Percentiles rank a stretch among this genome's conserved stretches.
phyloP scores from a whole-genome alignment of 306 rosid genomes.

The Sesbania bispinosa region DNA sequence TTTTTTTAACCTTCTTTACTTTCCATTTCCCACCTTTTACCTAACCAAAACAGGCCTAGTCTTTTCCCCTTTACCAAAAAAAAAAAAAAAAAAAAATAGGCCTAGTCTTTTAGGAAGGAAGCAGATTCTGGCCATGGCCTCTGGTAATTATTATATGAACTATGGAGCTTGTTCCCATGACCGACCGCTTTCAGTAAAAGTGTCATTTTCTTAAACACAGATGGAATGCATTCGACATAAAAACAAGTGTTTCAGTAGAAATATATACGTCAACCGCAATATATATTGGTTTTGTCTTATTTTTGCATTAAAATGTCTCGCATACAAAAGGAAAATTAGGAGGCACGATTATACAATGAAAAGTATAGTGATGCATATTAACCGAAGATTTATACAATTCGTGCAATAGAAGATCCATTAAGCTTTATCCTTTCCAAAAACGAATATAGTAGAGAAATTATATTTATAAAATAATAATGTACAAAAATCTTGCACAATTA shows the following conservation, averaged over 20 bases:
- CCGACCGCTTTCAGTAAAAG: background rate
- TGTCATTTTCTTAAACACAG: background rate
- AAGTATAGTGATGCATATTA: no score
- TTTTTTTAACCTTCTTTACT: background rate
- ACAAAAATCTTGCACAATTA: no score
- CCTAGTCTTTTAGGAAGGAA: conserved; percentile 9
- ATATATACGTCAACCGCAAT: background rate
- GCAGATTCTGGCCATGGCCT: background rate
- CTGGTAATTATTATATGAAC: background rate
- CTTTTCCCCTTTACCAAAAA: no score
- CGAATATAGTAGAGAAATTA: no score
- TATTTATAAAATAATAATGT: no score
- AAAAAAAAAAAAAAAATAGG: no score
- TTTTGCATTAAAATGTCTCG: background rate
- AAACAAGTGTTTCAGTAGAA: background rate
- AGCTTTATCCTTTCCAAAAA: no score
- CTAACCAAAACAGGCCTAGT: background rate
- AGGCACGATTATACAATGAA: no score
- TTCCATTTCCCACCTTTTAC: background rate
- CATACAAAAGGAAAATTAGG: background rate
- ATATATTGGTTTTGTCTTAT: background rate
- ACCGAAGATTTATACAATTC: no score
- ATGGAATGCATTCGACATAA: background rate
- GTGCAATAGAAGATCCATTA: no score
- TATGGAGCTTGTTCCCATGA: background rate